Percentiles rank a stretch among this genome's conserved stretches.
Evolutionary conservation across 768 basidiomycete species (phyloP).

Genomic region (Dioszegia crocea): DNA sequence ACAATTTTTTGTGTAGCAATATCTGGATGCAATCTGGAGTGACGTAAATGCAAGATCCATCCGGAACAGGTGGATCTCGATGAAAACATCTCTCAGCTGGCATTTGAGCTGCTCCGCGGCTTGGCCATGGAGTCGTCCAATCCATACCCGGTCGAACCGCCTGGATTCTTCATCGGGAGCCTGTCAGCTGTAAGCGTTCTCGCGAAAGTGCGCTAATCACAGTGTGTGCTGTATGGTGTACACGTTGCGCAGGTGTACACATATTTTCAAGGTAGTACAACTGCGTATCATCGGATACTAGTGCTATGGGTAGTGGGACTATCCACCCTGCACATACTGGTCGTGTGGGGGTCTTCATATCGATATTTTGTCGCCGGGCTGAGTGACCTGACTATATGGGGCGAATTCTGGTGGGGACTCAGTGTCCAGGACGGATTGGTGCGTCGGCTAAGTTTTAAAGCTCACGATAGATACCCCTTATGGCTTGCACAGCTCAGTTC

Average conservation of each 20-base stretch:
- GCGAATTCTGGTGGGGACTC: constrained; percentile 40
- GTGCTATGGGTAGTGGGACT: constrained; percentile 35
- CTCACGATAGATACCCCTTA: constrained; percentile 29
- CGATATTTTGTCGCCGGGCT: constrained; percentile 38
- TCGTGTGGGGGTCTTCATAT: constrained; percentile 29
- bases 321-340: constrained; percentile 33
- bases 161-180: constrained; percentile 29
- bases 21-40: too few relatives aligned
- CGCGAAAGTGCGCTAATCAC: background rate
- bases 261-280: constrained; percentile 19
- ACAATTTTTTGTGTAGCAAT: too few relatives aligned
- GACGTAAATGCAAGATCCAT: too few relatives aligned
- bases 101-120: background rate
- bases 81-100: too few relatives aligned
- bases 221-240: constrained; percentile 32
- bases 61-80: too few relatives aligned
- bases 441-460: constrained; percentile 4
- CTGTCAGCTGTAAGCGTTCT: constrained; percentile 20
- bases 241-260: constrained; percentile 34
- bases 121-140: constrained; percentile 8
- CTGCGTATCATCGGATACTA: constrained; percentile 10
- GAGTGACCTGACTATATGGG: constrained; percentile 29
- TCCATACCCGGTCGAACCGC: constrained; percentile 31
- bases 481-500: constrained; percentile 40
- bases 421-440: constrained; percentile 44